Percentiles rank a stretch among this genome's conserved stretches.
phyloP scores from a whole-genome alignment of 306 rosid species.

The Cucumis hystrix region DNA sequence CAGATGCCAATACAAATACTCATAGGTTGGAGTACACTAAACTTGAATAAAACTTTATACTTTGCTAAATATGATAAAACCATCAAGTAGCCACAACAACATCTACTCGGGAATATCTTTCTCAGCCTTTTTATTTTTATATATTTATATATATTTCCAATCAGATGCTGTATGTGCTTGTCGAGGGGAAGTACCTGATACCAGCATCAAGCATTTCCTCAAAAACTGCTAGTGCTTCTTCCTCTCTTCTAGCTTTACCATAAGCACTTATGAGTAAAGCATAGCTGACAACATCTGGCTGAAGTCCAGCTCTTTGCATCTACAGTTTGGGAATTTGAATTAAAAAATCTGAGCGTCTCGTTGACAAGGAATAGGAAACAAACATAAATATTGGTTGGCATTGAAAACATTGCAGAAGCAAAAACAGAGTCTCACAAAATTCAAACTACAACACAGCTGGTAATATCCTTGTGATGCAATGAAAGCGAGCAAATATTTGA shows the following conservation, averaged over 20 bases:
- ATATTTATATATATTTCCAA: background rate
- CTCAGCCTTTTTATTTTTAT: background rate
- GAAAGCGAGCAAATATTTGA: background rate
- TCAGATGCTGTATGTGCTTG: background rate
- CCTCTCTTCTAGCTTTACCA: slow-evolving; percentile 95
- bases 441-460: background rate
- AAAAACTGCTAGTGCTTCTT: slow-evolving; percentile 93
- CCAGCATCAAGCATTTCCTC: slow-evolving; percentile 99
- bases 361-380: background rate
- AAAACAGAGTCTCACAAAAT: background rate
- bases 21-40: background rate
- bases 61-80: background rate
- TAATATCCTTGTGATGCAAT: background rate
- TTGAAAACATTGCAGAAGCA: background rate
- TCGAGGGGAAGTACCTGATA: slow-evolving; percentile 46
- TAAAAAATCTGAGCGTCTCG: slow-evolving; percentile 26
- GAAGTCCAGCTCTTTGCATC: slow-evolving; percentile 96
- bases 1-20: background rate
- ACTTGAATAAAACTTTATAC: background rate
- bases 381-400: background rate
- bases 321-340: slow-evolving; percentile 35
- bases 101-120: background rate
- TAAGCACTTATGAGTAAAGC: slow-evolving; percentile 76
- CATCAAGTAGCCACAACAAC: slow-evolving; percentile 2
- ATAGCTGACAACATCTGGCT: slow-evolving; percentile 86